phyloP scores from a whole-genome alignment of 2,329 filamentous ascomycete genomes.

The Penicillium sp. region DNA sequence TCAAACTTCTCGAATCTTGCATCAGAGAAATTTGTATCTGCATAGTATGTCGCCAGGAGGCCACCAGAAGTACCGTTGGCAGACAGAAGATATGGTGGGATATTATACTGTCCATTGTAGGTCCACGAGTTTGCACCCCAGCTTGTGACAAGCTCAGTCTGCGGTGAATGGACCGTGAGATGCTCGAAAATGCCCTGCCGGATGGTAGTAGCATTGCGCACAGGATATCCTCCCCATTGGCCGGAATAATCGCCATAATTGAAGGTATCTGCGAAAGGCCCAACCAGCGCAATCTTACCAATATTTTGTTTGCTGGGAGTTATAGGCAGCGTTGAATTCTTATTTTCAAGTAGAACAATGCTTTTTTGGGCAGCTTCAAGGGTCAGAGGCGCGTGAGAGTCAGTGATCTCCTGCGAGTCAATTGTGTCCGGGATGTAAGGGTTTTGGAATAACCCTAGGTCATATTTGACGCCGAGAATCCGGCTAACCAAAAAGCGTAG shows the following conservation, averaged over 20 bases:
- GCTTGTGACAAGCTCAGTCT: slow-evolving; percentile 42
- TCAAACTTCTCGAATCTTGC: slow-evolving; percentile 38
- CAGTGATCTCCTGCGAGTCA: slow-evolving; percentile 42
- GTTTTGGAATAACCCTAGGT: slow-evolving; percentile 47
- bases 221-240: slow-evolving; percentile 47
- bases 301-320: background rate
- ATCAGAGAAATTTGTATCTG: slow-evolving; percentile 44
- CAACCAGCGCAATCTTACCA: slow-evolving; percentile 27
- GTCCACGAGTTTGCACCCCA: slow-evolving; percentile 53
- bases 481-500: slow-evolving; percentile 43
- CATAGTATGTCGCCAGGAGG: slow-evolving; percentile 47
- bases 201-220: slow-evolving; percentile 44
- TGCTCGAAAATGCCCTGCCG: slow-evolving; percentile 43
- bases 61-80: slow-evolving; percentile 43
- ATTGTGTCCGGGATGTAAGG: slow-evolving; percentile 42
- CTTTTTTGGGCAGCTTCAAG: slow-evolving; percentile 50
- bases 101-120: slow-evolving; percentile 50
- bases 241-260: slow-evolving; percentile 54
- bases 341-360: slow-evolving; percentile 50
- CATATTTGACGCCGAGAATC: slow-evolving; percentile 49
- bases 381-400: slow-evolving; percentile 40
- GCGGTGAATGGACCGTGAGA: slow-evolving; percentile 19
- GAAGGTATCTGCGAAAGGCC: slow-evolving; percentile 47
- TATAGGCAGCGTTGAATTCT: slow-evolving; percentile 43
- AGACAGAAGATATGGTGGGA: slow-evolving; percentile 49